A percentile compares a stretch with the other conserved stretches of the same genome.
phyloP scores from a whole-genome alignment of 179 eudicot genomes.

The Patellifolia procumbens region DNA sequence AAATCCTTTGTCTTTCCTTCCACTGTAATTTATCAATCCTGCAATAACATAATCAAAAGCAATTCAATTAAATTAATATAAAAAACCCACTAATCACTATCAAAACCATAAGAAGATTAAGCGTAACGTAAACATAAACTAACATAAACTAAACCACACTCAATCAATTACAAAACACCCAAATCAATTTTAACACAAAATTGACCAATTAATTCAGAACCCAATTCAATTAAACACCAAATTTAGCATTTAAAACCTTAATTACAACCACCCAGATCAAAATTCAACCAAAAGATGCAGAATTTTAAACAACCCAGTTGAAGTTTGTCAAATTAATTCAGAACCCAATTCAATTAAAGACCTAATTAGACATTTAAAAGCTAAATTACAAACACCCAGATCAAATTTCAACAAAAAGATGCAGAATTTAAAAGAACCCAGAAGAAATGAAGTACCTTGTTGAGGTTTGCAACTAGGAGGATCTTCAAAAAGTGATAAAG shows the following conservation, averaged over 20 bases:
- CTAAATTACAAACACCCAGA: not conserved
- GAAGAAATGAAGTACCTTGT: conserved; percentile 18
- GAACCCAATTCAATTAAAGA: conserved; percentile 1
- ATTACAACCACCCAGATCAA: not conserved
- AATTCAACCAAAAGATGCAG: not conserved
- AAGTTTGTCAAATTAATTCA: not conserved
- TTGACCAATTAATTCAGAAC: not conserved
- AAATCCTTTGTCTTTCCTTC: conserved; percentile 42
- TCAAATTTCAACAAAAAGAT: not conserved
- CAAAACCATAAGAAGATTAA: not conserved
- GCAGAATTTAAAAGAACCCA: not conserved
- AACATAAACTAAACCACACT: conserved; percentile 3
- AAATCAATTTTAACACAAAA: not conserved
- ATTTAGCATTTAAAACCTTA: not conserved
- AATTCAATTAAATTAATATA: not conserved
- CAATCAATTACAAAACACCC: not conserved
- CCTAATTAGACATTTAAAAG: not conserved
- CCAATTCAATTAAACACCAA: not conserved
- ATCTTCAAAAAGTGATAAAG: conserved; percentile 78
- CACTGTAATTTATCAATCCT: conserved; percentile 39
- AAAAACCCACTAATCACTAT: not conserved
- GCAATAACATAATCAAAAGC: conserved; percentile 2
- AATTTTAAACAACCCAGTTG: no score
- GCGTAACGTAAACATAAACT: conserved; percentile 12
- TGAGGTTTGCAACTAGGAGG: conserved; percentile 63